A percentile compares a stretch with the other conserved stretches of the same genome.
phyloP scores from a whole-genome alignment of 805 yeast genomes.

The Spathaspora hagerdaliae region DNA sequence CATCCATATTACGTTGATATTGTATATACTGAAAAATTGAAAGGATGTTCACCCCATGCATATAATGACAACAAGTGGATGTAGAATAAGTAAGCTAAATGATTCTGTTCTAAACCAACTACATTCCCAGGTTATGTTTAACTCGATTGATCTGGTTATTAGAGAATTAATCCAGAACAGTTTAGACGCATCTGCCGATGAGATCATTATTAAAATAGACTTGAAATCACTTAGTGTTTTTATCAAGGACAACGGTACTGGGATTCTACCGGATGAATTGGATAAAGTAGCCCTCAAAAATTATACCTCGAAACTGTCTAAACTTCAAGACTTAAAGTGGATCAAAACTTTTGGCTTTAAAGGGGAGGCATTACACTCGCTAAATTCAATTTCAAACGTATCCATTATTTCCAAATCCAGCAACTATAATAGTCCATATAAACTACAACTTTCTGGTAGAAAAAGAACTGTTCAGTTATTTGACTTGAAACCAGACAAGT shows the following conservation, averaged over 20 bases:
- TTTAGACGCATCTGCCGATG: conserved; percentile 48
- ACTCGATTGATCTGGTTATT: conserved; percentile 37
- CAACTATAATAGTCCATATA: not conserved
- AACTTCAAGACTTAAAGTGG: conserved; percentile 31
- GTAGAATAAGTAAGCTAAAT: conserved; percentile 9
- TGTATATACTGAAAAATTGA: too few relatives aligned
- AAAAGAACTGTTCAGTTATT: not conserved
- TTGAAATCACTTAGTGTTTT: conserved; percentile 24
- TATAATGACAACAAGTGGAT: not conserved
- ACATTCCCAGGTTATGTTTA: conserved; percentile 31
- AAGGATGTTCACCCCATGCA: too few relatives aligned
- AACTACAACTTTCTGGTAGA: not conserved
- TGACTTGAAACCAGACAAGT: not conserved
- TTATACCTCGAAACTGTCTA: conserved; percentile 52
- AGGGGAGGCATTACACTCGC: conserved; percentile 64
- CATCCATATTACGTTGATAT: too few relatives aligned
- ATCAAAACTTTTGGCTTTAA: conserved; percentile 59
- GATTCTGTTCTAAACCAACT: conserved; percentile 9
- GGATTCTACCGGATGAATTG: conserved; percentile 52
- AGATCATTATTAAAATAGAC: conserved; percentile 32
- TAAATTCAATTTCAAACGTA: conserved; percentile 46
- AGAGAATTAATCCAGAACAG: conserved; percentile 53
- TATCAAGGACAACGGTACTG: conserved; percentile 70
- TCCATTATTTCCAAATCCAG: conserved; percentile 42
- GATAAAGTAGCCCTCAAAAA: conserved; percentile 42